Evolutionary conservation across 768 basidiomycete genomes (phyloP).

Genomic region (Pisolithus sp.): DNA sequence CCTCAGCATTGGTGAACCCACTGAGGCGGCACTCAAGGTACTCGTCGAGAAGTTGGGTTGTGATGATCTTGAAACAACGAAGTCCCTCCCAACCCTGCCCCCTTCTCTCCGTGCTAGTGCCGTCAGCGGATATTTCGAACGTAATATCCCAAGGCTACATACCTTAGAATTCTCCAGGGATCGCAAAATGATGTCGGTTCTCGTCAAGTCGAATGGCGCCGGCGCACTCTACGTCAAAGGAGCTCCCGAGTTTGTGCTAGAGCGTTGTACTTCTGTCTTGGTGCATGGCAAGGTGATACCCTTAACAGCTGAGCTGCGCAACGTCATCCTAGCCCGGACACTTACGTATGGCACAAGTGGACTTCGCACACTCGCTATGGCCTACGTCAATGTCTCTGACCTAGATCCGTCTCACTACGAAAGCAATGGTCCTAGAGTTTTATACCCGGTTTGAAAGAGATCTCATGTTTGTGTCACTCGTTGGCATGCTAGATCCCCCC

Average conservation of each 20-base stretch:
- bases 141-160: constrained; percentile 67
- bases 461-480: constrained; percentile 90
- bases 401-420: constrained; percentile 76
- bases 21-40: constrained; percentile 93
- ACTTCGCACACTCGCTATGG: constrained; percentile 86
- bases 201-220: constrained; percentile 59
- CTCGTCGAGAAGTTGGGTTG: constrained; percentile 92
- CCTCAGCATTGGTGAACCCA: constrained; percentile 88
- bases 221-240: constrained; percentile 93
- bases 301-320: constrained; percentile 56
- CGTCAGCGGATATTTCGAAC: constrained; percentile 79
- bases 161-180: constrained; percentile 98
- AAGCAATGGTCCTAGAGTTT: constrained; percentile 68
- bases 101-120: constrained; percentile 67
- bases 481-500: constrained; percentile 97
- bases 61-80: constrained; percentile 48
- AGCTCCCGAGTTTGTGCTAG: constrained; percentile 91
- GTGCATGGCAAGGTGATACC: constrained; percentile 59
- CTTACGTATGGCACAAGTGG: constrained; percentile 73
- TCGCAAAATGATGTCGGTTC: constrained; percentile 99
- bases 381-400: constrained; percentile 75
- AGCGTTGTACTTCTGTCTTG: constrained; percentile 73
- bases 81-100: constrained; percentile 51
- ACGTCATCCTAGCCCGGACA: constrained; percentile 56
- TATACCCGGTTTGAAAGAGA: constrained; percentile 89